Evolutionary conservation across 306 rosid genomes (phyloP).

Genomic region (Vicia sativa): DNA sequence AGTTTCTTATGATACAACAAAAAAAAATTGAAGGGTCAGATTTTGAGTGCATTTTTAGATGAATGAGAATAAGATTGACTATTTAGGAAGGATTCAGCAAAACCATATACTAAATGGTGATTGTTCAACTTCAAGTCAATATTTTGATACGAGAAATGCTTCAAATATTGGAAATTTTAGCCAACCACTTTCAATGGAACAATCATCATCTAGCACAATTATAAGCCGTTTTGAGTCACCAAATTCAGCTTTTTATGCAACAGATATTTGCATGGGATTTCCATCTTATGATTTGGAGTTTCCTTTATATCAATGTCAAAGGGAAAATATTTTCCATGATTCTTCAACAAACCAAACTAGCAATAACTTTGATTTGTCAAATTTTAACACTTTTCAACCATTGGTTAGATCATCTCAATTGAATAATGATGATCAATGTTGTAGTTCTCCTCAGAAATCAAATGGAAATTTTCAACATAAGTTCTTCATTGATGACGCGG

Average conservation of each 20-base stretch:
- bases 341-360: conserved; percentile 47
- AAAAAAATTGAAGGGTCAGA: conserved; percentile 5
- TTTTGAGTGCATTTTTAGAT: conserved; percentile 42
- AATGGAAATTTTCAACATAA: conserved; percentile 44
- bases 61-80: conserved; percentile 58
- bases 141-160: conserved; percentile 44
- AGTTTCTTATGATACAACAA: conserved; percentile 13
- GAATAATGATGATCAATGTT: conserved; percentile 33
- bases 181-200: conserved; percentile 48
- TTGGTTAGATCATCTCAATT: conserved; percentile 49
- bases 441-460: conserved; percentile 39
- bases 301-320: conserved; percentile 56
- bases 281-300: conserved; percentile 48
- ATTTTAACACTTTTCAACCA: conserved; percentile 56
- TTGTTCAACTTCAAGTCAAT: conserved; percentile 47
- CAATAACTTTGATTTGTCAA: conserved; percentile 49
- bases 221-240: conserved; percentile 70
- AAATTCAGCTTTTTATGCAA: conserved; percentile 65
- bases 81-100: conserved; percentile 43
- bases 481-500: conserved; percentile 41
- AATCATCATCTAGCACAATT: conserved; percentile 46
- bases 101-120: conserved; percentile 50
- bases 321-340: conserved; percentile 43
- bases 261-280: conserved; percentile 77
- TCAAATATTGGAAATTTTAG: conserved; percentile 54